Conservation (phyloP, 208 protist species). For the Leishmania gerbilli region DNA sequence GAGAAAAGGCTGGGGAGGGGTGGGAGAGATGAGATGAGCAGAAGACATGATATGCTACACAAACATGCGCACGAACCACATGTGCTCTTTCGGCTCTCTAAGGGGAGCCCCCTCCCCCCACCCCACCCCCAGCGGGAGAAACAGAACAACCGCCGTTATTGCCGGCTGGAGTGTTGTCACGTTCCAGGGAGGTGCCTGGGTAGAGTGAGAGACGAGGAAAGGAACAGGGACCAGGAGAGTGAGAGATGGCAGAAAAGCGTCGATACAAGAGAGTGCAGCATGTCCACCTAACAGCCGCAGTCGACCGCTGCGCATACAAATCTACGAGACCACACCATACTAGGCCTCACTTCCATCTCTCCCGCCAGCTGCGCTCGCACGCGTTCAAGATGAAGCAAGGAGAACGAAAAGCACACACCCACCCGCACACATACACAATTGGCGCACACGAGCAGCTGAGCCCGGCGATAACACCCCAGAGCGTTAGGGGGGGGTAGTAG, state of each 20-base stretch:
- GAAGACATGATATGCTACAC: background rate
- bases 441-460: background rate
- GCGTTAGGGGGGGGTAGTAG: background rate
- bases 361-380: background rate
- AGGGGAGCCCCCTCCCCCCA: background rate
- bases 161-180: background rate
- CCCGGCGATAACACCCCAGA: background rate
- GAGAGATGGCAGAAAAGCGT: background rate
- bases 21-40: background rate
- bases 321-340: background rate
- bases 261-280: background rate
- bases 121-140: background rate
- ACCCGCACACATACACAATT: background rate
- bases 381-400: background rate
- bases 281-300: background rate
- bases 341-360: background rate
- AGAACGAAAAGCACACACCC: background rate
- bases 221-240: too few species aligned
- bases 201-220: background rate
- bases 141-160: background rate
- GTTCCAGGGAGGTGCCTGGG: background rate
- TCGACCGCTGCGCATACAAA: background rate
- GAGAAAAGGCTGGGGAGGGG: background rate
- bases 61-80: background rate
- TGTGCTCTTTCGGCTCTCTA: background rate